phyloP scores from a whole-genome alignment of 805 yeast species.

The Hanseniaspora thailandica region DNA sequence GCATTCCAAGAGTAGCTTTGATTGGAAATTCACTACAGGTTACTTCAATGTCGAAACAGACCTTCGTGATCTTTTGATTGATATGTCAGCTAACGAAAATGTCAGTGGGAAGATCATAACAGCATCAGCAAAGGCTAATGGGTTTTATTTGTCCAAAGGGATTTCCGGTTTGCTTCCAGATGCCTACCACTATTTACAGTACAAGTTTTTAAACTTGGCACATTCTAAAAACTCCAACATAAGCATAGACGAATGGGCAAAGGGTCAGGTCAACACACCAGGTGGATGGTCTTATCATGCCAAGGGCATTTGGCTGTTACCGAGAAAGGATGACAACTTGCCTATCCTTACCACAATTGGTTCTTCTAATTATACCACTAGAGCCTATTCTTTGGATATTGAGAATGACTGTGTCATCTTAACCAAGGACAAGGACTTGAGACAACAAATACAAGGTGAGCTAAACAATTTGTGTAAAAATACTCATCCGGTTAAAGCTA shows the following conservation, averaged over 20 bases:
- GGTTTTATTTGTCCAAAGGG: constrained; percentile 78
- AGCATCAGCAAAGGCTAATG: constrained; percentile 89
- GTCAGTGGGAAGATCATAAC: constrained; percentile 59
- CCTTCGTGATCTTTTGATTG: constrained; percentile 45
- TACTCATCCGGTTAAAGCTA: constrained; percentile 41
- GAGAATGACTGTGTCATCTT: constrained; percentile 77
- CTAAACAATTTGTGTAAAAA: constrained; percentile 45
- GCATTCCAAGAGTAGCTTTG: constrained; percentile 34
- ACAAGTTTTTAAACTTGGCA: constrained; percentile 49
- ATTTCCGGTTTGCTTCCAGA: constrained; percentile 71
- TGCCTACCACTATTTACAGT: constrained; percentile 71
- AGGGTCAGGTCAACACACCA: constrained; percentile 68
- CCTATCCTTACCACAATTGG: constrained; percentile 80
- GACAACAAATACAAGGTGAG: constrained; percentile 48
- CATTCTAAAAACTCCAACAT: constrained; percentile 34
- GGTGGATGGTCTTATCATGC: constrained; percentile 98
- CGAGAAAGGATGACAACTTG: constrained; percentile 34
- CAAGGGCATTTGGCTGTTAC: constrained; percentile 81
- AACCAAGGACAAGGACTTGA: constrained; percentile 54
- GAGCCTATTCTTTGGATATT: constrained; percentile 78
- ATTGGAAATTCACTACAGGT: constrained; percentile 91
- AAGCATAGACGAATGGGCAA: constrained; percentile 68
- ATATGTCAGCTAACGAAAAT: constrained; percentile 36
- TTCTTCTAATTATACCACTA: constrained; percentile 81
- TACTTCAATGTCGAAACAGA: constrained; percentile 84